phyloP scores from a whole-genome alignment of 345 rosid species.

The Balakata baccata region DNA sequence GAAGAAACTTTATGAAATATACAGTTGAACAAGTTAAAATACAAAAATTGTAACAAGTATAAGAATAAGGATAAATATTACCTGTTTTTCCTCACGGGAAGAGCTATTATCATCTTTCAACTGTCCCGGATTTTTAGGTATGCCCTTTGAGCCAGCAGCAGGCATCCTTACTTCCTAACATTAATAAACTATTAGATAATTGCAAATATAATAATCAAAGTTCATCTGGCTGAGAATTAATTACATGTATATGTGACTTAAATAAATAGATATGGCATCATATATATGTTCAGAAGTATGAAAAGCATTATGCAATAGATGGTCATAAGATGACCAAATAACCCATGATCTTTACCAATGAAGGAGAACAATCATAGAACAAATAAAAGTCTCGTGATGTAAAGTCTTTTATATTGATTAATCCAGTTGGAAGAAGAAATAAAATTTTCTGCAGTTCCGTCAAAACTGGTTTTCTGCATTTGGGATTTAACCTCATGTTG shows the following conservation, averaged over 20 bases:
- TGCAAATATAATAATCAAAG: not conserved
- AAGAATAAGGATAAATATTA: constrained; percentile 17
- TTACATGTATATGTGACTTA: not conserved
- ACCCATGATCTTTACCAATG: not conserved
- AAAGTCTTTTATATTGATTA: not conserved
- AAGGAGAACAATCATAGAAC: not conserved
- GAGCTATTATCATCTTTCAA: constrained; percentile 82
- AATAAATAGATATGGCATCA: constrained; percentile 3
- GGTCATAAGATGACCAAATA: constrained; percentile 1
- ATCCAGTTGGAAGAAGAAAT: not conserved
- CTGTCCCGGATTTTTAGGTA: constrained; percentile 62
- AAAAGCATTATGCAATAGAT: not conserved
- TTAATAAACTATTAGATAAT: constrained; percentile 26
- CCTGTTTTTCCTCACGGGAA: constrained; percentile 89
- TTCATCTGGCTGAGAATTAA: constrained; percentile 10
- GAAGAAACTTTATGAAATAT: not conserved
- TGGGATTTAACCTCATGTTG: not conserved
- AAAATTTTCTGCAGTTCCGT: not conserved
- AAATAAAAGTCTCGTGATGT: not conserved
- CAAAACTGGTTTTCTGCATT: not conserved
- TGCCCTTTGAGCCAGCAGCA: constrained; percentile 88
- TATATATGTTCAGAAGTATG: constrained; percentile 3
- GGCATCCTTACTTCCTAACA: constrained; percentile 97
- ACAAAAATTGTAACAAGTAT: not conserved
- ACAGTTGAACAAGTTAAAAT: not conserved